Evolutionary conservation across 2,329 filamentous ascomycete genomes (phyloP).

Genomic region (Hyphodiscus sp.): DNA sequence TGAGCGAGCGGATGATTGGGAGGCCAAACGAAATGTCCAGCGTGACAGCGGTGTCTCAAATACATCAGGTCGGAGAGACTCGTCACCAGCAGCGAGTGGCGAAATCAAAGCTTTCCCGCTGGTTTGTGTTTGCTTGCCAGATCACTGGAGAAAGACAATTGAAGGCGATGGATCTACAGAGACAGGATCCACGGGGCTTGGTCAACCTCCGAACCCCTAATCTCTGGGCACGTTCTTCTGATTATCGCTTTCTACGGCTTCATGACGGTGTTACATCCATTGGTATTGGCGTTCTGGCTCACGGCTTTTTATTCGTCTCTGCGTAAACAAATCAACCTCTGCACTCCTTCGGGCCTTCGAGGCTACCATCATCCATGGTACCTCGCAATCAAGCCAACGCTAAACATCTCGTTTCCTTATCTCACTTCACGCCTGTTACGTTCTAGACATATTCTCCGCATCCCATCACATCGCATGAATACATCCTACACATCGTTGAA

Average conservation of each 20-base stretch:
- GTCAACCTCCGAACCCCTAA: constrained; percentile 12
- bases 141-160: constrained; percentile 95
- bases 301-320: constrained; percentile 10
- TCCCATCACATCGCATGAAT: constrained; percentile 18
- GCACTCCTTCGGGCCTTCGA: background rate
- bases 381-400: constrained; percentile 1
- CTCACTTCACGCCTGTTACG: constrained; percentile 21
- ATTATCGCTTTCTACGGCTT: constrained; percentile 23
- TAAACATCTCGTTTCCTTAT: constrained; percentile 4
- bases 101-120: constrained; percentile 98
- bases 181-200: constrained; percentile 43
- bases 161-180: constrained; percentile 76
- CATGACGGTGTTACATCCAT: constrained; percentile 24
- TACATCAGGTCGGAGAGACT: constrained; percentile 56
- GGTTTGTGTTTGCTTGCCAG: constrained; percentile 89
- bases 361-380: background rate
- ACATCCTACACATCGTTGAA: constrained; percentile 9
- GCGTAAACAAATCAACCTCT: constrained; percentile 1
- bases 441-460: constrained; percentile 22
- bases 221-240: background rate
- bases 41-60: constrained; percentile 92
- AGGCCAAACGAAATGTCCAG: constrained; percentile 66
- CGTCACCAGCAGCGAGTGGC: constrained; percentile 61
- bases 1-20: constrained; percentile 85
- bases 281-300: constrained; percentile 24